Conservation (phyloP, 768 basidiomycete species). For the Serendipita indica region DNA sequence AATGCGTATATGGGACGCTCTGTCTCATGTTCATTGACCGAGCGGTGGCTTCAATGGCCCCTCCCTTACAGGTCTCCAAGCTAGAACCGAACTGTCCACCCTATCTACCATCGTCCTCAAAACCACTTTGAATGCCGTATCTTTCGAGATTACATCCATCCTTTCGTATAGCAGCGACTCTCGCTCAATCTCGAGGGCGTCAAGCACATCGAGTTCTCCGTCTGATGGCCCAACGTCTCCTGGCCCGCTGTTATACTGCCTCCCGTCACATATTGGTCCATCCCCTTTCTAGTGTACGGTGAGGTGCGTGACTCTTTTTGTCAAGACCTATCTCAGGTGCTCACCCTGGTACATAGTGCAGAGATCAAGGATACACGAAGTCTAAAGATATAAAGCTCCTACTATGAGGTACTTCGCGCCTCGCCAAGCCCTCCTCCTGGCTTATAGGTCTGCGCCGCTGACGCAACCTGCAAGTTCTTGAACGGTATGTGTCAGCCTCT, state of each 20-base stretch:
- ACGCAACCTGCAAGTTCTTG: background rate
- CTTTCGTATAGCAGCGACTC: background rate
- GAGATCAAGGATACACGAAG: background rate
- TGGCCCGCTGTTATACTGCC: background rate
- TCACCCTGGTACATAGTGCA: background rate
- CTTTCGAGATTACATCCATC: background rate
- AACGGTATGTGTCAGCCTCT: background rate
- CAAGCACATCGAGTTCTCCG: background rate
- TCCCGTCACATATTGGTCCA: background rate
- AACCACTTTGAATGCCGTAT: background rate
- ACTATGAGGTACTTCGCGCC: background rate
- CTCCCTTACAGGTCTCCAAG: slow-evolving; percentile 1
- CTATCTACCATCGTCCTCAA: background rate
- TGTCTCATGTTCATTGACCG: background rate
- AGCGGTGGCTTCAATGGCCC: background rate
- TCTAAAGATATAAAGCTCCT: too few relatives aligned
- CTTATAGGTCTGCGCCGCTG: background rate
- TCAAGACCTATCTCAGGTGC: background rate
- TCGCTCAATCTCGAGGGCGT: background rate
- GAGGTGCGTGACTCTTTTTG: background rate
- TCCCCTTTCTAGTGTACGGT: background rate
- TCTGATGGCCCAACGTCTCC: background rate
- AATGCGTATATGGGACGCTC: background rate
- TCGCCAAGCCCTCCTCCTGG: background rate
- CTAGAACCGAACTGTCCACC: background rate